Conservation (phyloP, 2,329 filamentous ascomycete species). For the Ophiobolus disseminans region DNA sequence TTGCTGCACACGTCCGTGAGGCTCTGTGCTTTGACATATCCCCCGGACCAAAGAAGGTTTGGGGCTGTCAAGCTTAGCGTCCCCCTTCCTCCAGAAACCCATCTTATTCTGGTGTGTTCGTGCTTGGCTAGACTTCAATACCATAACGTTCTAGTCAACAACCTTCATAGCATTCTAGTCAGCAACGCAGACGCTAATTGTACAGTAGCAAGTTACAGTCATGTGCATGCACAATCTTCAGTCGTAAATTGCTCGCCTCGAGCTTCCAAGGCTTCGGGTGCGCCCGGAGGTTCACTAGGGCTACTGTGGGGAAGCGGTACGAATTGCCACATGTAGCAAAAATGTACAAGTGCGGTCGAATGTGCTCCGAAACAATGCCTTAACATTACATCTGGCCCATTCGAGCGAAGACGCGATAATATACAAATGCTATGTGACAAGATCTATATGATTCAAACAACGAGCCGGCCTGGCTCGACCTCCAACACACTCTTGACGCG, state of each 20-base stretch:
- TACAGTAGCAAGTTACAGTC: too few relatives aligned
- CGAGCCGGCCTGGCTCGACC: constrained; percentile 47
- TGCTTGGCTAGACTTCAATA: too few relatives aligned
- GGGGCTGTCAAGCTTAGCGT: constrained; percentile 24
- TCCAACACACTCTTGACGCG: constrained; percentile 80
- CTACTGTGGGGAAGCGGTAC: constrained; percentile 1
- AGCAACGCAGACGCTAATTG: too few relatives aligned
- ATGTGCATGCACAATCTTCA: too few relatives aligned
- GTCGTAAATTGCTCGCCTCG: too few relatives aligned
- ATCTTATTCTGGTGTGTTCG: background rate
- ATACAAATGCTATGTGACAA: constrained; percentile 32
- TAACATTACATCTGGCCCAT: background rate
- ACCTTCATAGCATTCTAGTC: too few relatives aligned
- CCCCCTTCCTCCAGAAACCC: constrained; percentile 22
- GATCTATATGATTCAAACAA: constrained; percentile 37
- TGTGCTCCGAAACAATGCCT: background rate
- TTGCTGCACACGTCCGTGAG: constrained; percentile 23
- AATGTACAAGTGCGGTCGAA: background rate
- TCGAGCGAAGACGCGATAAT: constrained; percentile 27
- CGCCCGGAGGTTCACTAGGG: constrained; percentile 1
- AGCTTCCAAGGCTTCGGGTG: too few relatives aligned
- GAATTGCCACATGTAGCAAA: constrained; percentile 6
- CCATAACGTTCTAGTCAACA: too few relatives aligned
- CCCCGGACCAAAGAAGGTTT: constrained; percentile 25
- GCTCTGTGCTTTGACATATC: constrained; percentile 22